Base-by-base conservation (phyloP, 2,329 filamentous ascomycete genomes). In the Penicillium hordei region DNA sequence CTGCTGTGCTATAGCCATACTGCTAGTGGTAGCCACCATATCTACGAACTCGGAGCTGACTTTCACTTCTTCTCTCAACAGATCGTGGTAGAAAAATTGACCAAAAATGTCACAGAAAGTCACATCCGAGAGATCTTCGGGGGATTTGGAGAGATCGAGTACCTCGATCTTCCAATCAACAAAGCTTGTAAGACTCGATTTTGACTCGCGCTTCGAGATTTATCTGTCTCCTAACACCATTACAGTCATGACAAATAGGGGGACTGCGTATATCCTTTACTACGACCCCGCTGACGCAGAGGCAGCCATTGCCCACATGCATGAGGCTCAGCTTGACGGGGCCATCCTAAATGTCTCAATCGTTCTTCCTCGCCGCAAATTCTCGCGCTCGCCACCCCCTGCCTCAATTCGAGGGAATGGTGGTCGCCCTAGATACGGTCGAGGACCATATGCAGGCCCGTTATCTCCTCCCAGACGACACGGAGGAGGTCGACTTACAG, bases 61-160 rank as follows among this genome's bases (percentile, higher is more conserved):
- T 5, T 57, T 13, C 1, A 5, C 10, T 21, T 27, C 5, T 33
- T 12, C 19, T 12, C 19, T 9, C 5, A 29, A 48, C n/a, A 45
- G 90, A 93, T 99, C 72, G 91, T 99, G 19, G 89, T 99, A 46
- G 94, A 99, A 76, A 93, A 95, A 62, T 82, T 99, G 70, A 96
- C 93, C 4, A 96, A 95, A 75, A 97, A 96, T 70, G 89, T 99
- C 66, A 95, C 90, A 58, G 90, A 93, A 72, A 84, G 85, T 19
- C 94, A 99, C 69, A 80, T 99, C 7, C 84, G 86, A 65, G 94
- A 99, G 73, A 96, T 99, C 59, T 99, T 99, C 72, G 89, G 90
- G 48, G 83, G 85, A 38, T 99, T 94, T 72, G 94, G 94, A 50
- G 82, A 83, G 21, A 95, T 99, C 66, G 85, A 88, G 67, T 91